Percentiles rank a stretch among this genome's conserved stretches.
Evolutionary conservation across 768 basidiomycete species (phyloP).

Genomic region (Boletus pseudo-olivaceus): DNA sequence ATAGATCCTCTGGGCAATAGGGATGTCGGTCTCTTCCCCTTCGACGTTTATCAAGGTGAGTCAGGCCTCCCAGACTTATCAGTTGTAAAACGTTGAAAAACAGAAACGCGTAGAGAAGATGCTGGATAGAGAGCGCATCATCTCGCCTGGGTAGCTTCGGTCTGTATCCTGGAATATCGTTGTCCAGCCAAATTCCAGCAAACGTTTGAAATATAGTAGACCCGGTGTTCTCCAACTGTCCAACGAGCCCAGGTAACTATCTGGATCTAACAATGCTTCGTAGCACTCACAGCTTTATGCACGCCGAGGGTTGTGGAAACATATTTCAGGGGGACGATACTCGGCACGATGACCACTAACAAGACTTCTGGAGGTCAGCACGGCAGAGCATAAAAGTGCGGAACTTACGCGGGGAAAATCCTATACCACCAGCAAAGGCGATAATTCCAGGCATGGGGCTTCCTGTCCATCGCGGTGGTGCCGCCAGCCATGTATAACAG

Average conservation of each 20-base stretch:
- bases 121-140: constrained; percentile 41
- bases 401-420: constrained; percentile 61
- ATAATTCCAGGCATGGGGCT: constrained; percentile 60
- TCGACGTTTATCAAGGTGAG: constrained; percentile 44
- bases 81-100: constrained; percentile 56
- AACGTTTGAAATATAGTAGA: constrained; percentile 70
- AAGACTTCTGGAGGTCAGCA: constrained; percentile 45
- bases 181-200: constrained; percentile 66
- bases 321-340: constrained; percentile 65
- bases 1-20: constrained; percentile 14
- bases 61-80: constrained; percentile 46
- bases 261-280: neutral
- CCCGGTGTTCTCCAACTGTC: constrained; percentile 70
- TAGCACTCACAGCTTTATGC: constrained; percentile 65
- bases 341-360: constrained; percentile 70
- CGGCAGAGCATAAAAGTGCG: neutral
- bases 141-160: constrained; percentile 22
- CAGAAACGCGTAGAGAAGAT: constrained; percentile 56
- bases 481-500: constrained; percentile 64
- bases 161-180: neutral
- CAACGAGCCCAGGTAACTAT: neutral
- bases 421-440: constrained; percentile 64
- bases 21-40: constrained; percentile 22
- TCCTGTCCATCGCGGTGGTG: constrained; percentile 54
- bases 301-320: constrained; percentile 76